Base-by-base conservation (phyloP, 768 basidiomycete genomes). In the Agaricus blazei region DNA sequence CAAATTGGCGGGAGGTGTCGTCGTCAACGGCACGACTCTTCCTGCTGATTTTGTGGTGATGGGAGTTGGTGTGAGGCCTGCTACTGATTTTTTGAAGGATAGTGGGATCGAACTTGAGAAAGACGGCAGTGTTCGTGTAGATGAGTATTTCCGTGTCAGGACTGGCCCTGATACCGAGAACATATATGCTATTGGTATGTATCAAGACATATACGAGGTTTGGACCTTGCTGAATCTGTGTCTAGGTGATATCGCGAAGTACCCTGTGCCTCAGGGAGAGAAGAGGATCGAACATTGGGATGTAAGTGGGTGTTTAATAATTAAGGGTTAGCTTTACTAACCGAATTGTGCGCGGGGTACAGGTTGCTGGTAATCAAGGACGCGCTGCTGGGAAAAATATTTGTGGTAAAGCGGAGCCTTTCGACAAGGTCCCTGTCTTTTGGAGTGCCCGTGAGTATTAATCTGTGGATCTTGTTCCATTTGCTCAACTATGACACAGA, bases 201-300 rank as follows among this genome's bases (percentile, higher is more conserved):
- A n/a, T n/a, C 15, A 46, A 9, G 19, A 41, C 41, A 34, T 28
- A 56, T 37, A 24, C n/a, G 56, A 8, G 9, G 26, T 14, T 12
- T 40, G 31, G 12, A 36, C 40, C 5, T 36, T 31, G 15, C 6
- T 63, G 44, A 34, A 38, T 46, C 6, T 28, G 14, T 23, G 44
- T 48, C 9, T 64, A 81, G 86, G 87, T 54, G 92, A 93, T 68
- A 89, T 95, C 62, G 91, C 91, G 0, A 75, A 82, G 40, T 91
- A 90, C 68, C 88, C 89, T 9, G 83, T 88, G 55, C 67, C 71
- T 3, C 83, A 85, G 12, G 75, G 74, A 43, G 67, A 71, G 42
- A 73, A 73, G 27, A 72, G 92, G 48, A 85, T 95, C 55, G 93
- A 96, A 69, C 93, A 96, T 69, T 96, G 93, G 92, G 93, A 93